Conservation (phyloP, 148 eudicot genomes). For the Rhododendron molle region DNA sequence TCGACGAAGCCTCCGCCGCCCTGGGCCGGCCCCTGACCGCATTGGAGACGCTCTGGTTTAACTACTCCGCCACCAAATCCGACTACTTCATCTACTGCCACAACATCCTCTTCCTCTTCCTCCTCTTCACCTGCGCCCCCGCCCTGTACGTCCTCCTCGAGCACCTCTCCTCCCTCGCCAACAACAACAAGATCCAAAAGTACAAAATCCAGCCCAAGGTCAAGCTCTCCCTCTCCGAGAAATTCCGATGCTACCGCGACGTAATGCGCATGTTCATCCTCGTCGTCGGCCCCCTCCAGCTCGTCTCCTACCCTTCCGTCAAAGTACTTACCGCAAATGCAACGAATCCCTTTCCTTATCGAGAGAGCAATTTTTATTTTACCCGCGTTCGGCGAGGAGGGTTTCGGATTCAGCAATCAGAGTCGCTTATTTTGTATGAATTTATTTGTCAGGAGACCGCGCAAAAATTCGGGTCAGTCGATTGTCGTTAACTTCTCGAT, state of each 20-base stretch:
- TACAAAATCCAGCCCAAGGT: slow-evolving; percentile 87
- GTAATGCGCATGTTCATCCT: slow-evolving; percentile 78
- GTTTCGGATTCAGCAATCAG: background rate
- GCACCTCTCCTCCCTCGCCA: slow-evolving; percentile 2
- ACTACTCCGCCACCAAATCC: slow-evolving; percentile 74
- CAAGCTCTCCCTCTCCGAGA: slow-evolving; percentile 36
- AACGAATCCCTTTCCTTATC: too few relatives aligned
- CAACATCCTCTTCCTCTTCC: slow-evolving; percentile 73
- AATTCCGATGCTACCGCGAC: slow-evolving; percentile 52
- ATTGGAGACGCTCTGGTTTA: slow-evolving; percentile 66
- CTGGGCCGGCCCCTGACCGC: slow-evolving; percentile 51
- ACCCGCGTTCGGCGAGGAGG: background rate
- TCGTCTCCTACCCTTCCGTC: slow-evolving; percentile 68
- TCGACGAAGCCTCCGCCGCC: slow-evolving; percentile 50
- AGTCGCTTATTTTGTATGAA: background rate
- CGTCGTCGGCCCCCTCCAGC: slow-evolving; percentile 78
- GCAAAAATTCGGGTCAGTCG: background rate
- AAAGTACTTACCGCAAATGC: slow-evolving; percentile 25
- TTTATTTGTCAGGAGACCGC: background rate
- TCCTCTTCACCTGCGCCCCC: slow-evolving; percentile 61
- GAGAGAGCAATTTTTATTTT: too few relatives aligned
- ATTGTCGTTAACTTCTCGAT: too few relatives aligned
- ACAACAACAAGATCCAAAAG: slow-evolving; percentile 17
- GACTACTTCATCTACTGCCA: slow-evolving; percentile 80
- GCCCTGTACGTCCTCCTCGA: slow-evolving; percentile 47